phyloP scores from a whole-genome alignment of 306 rosid species.

The Trifolium pratense region DNA sequence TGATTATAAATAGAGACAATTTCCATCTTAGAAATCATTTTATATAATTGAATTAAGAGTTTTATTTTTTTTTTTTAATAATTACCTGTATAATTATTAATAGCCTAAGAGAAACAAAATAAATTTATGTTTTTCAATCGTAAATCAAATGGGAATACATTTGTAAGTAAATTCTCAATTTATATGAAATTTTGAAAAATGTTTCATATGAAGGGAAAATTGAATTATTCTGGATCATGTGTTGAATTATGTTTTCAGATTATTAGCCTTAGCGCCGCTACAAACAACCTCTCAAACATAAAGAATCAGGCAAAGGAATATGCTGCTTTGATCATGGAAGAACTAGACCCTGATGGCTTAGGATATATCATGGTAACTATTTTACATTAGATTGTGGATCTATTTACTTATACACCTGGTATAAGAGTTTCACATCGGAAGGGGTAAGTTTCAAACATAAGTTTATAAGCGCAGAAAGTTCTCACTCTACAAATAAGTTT shows the following conservation, averaged over 20 bases:
- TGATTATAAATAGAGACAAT: too few relatives aligned
- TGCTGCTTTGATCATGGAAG: slow-evolving; percentile 91
- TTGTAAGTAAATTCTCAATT: too few relatives aligned
- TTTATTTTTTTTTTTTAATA: too few relatives aligned
- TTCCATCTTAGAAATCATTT: too few relatives aligned
- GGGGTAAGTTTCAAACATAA: background rate
- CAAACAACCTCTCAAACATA: slow-evolving; percentile 71
- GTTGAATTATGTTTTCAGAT: slow-evolving; percentile 55
- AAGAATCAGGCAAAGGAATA: slow-evolving; percentile 75
- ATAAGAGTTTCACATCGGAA: too few relatives aligned
- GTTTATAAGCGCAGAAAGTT: background rate
- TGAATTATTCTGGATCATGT: slow-evolving; percentile 15
- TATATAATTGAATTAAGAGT: too few relatives aligned
- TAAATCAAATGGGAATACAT: too few relatives aligned
- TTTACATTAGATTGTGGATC: slow-evolving; percentile 2
- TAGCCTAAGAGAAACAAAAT: too few relatives aligned
- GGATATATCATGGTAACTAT: slow-evolving; percentile 62
- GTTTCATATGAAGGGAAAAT: background rate
- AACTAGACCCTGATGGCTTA: slow-evolving; percentile 62
- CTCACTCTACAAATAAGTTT: too few relatives aligned
- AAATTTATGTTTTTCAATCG: too few relatives aligned
- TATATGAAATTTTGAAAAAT: background rate
- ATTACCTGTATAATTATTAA: too few relatives aligned
- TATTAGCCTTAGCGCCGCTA: slow-evolving; percentile 70
- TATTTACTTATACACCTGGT: background rate